Evolutionary conservation across 2,329 filamentous ascomycete genomes (phyloP).

Genomic region (Cladosporium austrohemisphaericum): DNA sequence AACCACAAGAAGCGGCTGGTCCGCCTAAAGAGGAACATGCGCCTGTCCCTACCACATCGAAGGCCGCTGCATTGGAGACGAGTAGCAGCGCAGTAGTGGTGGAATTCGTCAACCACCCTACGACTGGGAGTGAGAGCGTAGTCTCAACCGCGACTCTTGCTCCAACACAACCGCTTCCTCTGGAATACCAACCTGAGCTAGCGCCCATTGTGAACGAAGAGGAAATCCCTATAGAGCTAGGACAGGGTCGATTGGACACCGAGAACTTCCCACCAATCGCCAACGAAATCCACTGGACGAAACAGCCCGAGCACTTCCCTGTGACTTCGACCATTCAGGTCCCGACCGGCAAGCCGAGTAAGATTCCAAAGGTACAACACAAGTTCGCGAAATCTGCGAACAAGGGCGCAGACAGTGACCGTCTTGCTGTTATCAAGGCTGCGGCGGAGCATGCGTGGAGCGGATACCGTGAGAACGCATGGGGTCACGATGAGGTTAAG

Average conservation of each 20-base stretch:
- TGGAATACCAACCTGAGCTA: conserved; percentile 6
- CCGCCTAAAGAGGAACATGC: conserved; percentile 5
- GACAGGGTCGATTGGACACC: conserved; percentile 5
- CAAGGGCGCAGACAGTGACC: conserved; percentile 57
- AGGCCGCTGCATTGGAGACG: neutral
- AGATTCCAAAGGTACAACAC: conserved; percentile 74
- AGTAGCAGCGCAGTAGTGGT: neutral
- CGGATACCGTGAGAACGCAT: conserved; percentile 75
- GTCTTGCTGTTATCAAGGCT: conserved; percentile 64
- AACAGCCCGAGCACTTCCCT: conserved; percentile 65
- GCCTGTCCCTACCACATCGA: neutral
- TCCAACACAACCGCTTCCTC: conserved; percentile 5
- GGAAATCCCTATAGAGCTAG: conserved; percentile 11
- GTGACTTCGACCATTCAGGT: conserved; percentile 71
- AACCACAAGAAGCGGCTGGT: conserved; percentile 10
- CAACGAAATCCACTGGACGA: conserved; percentile 64
- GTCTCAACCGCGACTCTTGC: neutral
- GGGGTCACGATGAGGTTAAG: conserved; percentile 79
- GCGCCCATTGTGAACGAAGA: neutral
- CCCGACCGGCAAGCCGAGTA: conserved; percentile 65
- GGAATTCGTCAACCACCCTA: neutral
- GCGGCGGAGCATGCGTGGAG: conserved; percentile 77
- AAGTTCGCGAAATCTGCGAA: conserved; percentile 57
- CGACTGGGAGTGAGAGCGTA: neutral
- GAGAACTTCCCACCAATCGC: conserved; percentile 17